Evolutionary conservation across 345 rosid species (phyloP), one percentile per base, ranked within the genome.

Genomic region (Eucalyptus regnans): DNA sequence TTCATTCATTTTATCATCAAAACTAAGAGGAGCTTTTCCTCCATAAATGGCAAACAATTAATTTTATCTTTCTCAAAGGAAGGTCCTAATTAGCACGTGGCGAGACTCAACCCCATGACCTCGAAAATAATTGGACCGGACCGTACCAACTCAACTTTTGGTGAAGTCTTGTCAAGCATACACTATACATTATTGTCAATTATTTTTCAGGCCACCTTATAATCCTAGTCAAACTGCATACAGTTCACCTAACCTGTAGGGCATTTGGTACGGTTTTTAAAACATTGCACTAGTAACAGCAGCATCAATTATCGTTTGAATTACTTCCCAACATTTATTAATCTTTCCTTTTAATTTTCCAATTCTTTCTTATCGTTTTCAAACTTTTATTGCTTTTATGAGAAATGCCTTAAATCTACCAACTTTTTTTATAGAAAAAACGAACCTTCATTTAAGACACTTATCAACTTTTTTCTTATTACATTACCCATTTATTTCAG

Each of bases 401-500:
- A 8, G 0, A 66, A 66, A 66, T 1, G 22, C 79, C 5, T 66
- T 8, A 31, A 15, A 31, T 31, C 37, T 66, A 66, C 5, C 22
- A 66, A 31, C 41, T 66, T 31, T 66, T 64, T 66, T n/a, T 4
- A 15, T 2, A 66, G 22, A 8, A 66, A 66, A 29, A 29, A 13
- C 6, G 2, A 15, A 66, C 41, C 20, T n/a, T n/a, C 17, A 66
- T 68, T 68, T 31, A 31, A 31, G 43, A 31, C 11, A 68, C 12
- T 68, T 8, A 3, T 8, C 3, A 31, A 31, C 76, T 68, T 17
- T 31, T 68, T 16, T 8, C 23, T 25, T 25, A 60, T 25, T 25
- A 60, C n/a, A 25, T 60, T 60, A 11, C 0, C 31, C 66, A 25
- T 60, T 2, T 23, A 60, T 60, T 58, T 25, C 14, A 0, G 7